A percentile compares a stretch with the other conserved stretches of the same genome.
Evolutionary conservation across 768 basidiomycete species (phyloP).

Genomic region (Podaxis rugospora): DNA sequence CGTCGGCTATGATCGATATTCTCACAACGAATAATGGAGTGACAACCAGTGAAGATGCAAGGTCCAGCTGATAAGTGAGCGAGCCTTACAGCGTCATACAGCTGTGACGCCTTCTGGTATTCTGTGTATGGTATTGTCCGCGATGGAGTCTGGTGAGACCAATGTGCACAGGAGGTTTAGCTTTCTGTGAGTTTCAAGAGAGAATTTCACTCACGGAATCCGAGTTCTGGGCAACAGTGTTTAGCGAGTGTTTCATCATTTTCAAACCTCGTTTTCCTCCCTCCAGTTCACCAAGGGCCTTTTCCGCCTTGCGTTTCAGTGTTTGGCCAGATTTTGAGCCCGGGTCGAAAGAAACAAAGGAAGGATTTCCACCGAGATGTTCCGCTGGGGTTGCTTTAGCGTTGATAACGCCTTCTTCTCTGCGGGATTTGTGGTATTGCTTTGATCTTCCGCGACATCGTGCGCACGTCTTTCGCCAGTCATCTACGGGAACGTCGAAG

Average conservation of each 20-base stretch:
- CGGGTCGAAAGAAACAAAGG: background rate
- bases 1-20: conserved; percentile 21
- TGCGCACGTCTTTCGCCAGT: background rate
- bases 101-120: conserved; percentile 25
- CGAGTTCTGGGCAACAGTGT: conserved; percentile 2
- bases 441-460: background rate
- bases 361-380: background rate
- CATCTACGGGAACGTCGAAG: background rate
- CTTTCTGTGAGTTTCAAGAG: background rate
- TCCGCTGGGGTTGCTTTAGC: background rate
- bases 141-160: background rate
- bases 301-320: conserved; percentile 9
- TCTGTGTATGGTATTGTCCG: conserved; percentile 13
- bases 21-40: conserved; percentile 24
- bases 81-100: conserved; percentile 22
- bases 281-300: conserved; percentile 16
- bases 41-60: conserved; percentile 21
- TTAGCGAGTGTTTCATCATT: conserved; percentile 19
- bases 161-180: background rate
- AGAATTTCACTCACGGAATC: background rate
- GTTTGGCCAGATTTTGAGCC: background rate
- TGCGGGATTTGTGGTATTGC: background rate
- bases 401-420: background rate
- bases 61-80: conserved; percentile 1
- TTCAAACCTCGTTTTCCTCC: conserved; percentile 13